These are phyloP conservation scores for Mallotus repandus DNA, from an alignment of 441 rosid genomes.

Conservation along the genomic window DNA sequence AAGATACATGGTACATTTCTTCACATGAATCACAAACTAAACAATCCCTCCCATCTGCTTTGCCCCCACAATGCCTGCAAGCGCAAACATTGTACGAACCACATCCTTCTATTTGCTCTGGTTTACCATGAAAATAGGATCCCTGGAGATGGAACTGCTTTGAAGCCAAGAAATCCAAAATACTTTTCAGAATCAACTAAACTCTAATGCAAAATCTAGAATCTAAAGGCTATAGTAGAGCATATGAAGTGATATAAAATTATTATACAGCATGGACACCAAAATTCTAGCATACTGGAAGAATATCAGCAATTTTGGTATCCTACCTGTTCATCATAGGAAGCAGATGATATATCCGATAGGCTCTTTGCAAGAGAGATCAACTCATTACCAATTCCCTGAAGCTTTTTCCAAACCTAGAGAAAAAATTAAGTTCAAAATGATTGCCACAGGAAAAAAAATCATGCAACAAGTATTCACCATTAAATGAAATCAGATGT, in stretches of 20 bases:
- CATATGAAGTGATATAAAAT: constrained; percentile 4
- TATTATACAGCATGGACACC: background rate
- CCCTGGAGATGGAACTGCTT: constrained; percentile 38
- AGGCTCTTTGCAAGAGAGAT: constrained; percentile 67
- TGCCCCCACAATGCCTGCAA: constrained; percentile 65
- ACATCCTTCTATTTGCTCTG: constrained; percentile 42
- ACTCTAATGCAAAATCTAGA: background rate
- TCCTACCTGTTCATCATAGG: constrained; percentile 60
- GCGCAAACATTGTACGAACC: constrained; percentile 37
- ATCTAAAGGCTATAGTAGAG: background rate
- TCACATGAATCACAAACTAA: constrained; percentile 91
- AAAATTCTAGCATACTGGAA: constrained; percentile 2
- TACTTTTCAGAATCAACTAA: constrained; percentile 10
- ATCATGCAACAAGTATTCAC: background rate
- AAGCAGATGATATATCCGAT: constrained; percentile 50
- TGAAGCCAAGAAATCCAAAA: constrained; percentile 22
- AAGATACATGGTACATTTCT: constrained; percentile 73
- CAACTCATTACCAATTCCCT: constrained; percentile 65
- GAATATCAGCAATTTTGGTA: constrained; percentile 9
- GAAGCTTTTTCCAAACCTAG: constrained; percentile 78
- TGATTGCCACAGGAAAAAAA: constrained; percentile 9
- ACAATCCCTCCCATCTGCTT: constrained; percentile 58
- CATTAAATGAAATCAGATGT: background rate
- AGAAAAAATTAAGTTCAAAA: constrained; percentile 21
- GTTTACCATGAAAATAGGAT: constrained; percentile 40